Evolutionary conservation across 768 basidiomycete genomes (phyloP).

Genomic region (Termitomyces sp.): DNA sequence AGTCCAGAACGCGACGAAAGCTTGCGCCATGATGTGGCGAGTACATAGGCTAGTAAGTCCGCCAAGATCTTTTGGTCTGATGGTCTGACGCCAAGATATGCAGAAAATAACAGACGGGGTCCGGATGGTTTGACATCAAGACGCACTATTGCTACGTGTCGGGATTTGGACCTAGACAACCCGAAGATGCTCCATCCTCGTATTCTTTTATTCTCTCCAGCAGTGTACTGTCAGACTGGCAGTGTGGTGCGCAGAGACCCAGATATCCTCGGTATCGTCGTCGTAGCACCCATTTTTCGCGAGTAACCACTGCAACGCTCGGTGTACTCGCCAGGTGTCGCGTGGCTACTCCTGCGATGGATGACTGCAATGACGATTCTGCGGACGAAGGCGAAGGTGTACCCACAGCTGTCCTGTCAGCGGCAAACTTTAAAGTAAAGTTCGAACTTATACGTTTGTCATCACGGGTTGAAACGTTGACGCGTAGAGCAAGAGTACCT

Average conservation of each 20-base stretch:
- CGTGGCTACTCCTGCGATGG: constrained; percentile 61
- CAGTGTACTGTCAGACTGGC: neutral
- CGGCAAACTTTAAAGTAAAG: constrained; percentile 21
- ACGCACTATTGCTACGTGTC: neutral
- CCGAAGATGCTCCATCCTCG: neutral
- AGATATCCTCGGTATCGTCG: constrained; percentile 18
- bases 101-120: neutral
- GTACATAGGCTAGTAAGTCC: neutral
- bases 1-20: neutral
- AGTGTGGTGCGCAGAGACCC: constrained; percentile 5
- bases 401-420: constrained; percentile 16
- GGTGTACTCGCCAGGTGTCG: constrained; percentile 11
- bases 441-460: neutral
- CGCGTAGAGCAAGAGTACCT: neutral
- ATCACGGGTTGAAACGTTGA: neutral
- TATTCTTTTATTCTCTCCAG: neutral
- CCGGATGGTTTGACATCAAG: neutral
- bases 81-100: neutral
- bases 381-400: constrained; percentile 13
- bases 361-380: constrained; percentile 67
- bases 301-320: constrained; percentile 13
- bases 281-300: constrained; percentile 16
- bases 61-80: neutral
- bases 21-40: neutral
- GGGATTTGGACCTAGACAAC: neutral